Percentiles rank a stretch among this genome's conserved stretches.
Conservation (phyloP, 805 yeast genomes). For the Ogataea methanolica region DNA sequence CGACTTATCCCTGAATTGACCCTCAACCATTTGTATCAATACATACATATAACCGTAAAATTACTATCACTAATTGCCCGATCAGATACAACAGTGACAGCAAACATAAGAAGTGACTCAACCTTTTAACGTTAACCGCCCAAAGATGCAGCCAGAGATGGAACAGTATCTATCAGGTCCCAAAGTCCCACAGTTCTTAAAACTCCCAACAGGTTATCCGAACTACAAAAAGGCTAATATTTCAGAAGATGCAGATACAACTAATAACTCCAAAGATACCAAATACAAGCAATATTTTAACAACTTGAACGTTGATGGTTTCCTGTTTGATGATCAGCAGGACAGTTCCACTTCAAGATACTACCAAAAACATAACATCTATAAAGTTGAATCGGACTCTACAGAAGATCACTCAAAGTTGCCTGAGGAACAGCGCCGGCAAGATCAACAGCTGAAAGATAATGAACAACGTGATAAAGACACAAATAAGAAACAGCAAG, state of each 20-base stretch:
- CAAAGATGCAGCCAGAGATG: slow-evolving; percentile 8
- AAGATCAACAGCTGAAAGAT: not conserved
- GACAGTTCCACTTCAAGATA: slow-evolving; percentile 19
- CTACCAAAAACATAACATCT: slow-evolving; percentile 18
- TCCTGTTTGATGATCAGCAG: slow-evolving; percentile 15
- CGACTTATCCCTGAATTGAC: no score
- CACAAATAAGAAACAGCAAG: not conserved
- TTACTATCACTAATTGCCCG: no score
- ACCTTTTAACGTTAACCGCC: no score
- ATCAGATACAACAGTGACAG: no score
- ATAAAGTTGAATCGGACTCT: slow-evolving; percentile 6
- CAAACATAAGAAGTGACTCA: no score
- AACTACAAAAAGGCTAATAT: slow-evolving; percentile 5
- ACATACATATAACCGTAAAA: no score
- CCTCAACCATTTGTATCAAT: no score
- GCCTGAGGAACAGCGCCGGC: no score
- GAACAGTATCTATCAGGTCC: slow-evolving; percentile 17
- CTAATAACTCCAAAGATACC: not conserved
- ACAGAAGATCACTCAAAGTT: not conserved
- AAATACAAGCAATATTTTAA: slow-evolving; percentile 22
- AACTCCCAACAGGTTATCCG: slow-evolving; percentile 15
- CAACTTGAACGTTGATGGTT: slow-evolving; percentile 21
- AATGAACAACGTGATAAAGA: no score
- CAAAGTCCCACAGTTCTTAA: slow-evolving; percentile 20
- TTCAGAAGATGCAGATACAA: not conserved